phyloP scores from a whole-genome alignment of 2,329 filamentous ascomycete genomes.

The Incumbomyces lentus region DNA sequence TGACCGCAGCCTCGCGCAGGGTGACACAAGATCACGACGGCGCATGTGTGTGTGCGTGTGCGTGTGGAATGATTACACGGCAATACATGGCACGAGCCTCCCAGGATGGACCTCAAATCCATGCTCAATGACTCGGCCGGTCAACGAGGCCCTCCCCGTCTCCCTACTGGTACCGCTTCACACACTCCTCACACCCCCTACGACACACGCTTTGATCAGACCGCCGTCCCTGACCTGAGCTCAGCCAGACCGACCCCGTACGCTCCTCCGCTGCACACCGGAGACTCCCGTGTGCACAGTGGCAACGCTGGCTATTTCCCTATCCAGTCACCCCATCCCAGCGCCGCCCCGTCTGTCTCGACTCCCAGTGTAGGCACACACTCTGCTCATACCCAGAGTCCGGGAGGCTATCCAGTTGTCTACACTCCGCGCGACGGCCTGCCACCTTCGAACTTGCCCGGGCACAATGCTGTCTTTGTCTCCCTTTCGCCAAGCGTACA shows the following conservation, averaged over 20 bases:
- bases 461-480: conserved; percentile 14
- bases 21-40: conserved; percentile 1
- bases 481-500: conserved; percentile 16
- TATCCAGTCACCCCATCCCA: conserved; percentile 19
- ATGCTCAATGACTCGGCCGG: conserved; percentile 21
- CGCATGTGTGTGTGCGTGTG: no score
- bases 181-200: conserved; percentile 18
- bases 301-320: conserved; percentile 18
- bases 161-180: background rate
- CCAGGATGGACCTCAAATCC: conserved; percentile 20
- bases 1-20: background rate
- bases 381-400: conserved; percentile 17
- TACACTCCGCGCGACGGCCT: conserved; percentile 17
- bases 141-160: conserved; percentile 16
- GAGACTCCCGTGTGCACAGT: conserved; percentile 12
- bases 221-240: background rate
- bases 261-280: conserved; percentile 13
- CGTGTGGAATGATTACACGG: background rate
- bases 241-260: conserved; percentile 8
- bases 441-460: conserved; percentile 9
- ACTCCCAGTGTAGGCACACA: conserved; percentile 15
- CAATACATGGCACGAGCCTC: conserved; percentile 2
- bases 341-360: conserved; percentile 14
- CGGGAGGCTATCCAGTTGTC: conserved; percentile 16
- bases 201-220: conserved; percentile 10